These are phyloP conservation scores for Chenopodium quinoa DNA, from an alignment of 148 eudicot species.

Conservation along the genomic window DNA sequence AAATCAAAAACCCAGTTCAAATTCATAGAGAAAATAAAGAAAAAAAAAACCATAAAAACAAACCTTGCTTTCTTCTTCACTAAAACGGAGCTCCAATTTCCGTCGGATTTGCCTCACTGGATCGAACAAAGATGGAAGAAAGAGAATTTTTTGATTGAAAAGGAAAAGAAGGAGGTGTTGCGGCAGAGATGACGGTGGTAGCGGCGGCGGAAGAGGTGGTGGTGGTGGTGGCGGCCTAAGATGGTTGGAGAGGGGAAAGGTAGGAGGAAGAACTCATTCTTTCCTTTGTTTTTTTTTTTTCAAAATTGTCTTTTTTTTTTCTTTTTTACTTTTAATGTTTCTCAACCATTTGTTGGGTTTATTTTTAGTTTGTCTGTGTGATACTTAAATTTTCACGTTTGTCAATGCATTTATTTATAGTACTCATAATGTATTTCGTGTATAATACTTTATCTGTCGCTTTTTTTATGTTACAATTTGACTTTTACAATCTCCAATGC, in stretches of 20 bases:
- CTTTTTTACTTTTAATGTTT: neutral
- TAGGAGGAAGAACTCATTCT: neutral
- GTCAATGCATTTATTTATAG: no score
- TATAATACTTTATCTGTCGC: no score
- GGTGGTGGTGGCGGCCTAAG: conserved; percentile 5
- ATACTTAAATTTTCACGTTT: no score
- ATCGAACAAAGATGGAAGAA: neutral
- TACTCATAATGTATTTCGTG: no score
- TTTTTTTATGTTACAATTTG: no score
- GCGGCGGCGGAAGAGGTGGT: neutral
- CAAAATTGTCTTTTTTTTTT: neutral
- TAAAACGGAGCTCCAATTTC: neutral
- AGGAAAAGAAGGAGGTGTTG: neutral
- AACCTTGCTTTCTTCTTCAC: conserved; percentile 13
- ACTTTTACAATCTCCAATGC: no score
- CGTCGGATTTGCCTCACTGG: neutral
- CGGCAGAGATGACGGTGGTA: neutral
- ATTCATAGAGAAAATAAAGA: neutral
- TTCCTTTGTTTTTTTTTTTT: neutral
- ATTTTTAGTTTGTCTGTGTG: no score
- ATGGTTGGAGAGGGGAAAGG: conserved; percentile 8
- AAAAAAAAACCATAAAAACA: neutral
- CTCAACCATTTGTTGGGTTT: no score
- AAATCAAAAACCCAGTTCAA: neutral
- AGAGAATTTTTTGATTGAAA: neutral